Percentiles rank a stretch among this genome's conserved stretches.
phyloP scores from a whole-genome alignment of 176 grass and related monocot genomes.

The Juncus effusus region DNA sequence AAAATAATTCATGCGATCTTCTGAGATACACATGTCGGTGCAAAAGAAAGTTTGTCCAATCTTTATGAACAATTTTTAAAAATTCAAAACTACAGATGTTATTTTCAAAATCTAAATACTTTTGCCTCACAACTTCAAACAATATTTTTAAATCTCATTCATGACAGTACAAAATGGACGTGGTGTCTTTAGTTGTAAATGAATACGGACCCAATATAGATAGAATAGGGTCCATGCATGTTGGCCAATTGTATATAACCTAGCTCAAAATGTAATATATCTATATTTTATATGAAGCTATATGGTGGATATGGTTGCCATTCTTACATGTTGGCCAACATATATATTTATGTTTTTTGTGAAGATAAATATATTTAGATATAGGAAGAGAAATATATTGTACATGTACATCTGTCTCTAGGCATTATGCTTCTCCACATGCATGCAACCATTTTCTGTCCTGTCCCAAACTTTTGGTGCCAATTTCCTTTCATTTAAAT shows the following conservation, averaged over 20 bases:
- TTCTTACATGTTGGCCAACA: slow-evolving; percentile 16
- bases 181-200: too few relatives aligned
- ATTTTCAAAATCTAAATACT: too few relatives aligned
- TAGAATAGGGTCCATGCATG: slow-evolving; percentile 9
- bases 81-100: too few relatives aligned
- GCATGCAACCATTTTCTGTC: slow-evolving; percentile 13
- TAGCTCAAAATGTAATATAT: not conserved
- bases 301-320: slow-evolving; percentile 31
- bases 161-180: too few relatives aligned
- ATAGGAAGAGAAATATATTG: slow-evolving; percentile 3
- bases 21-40: too few relatives aligned
- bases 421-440: slow-evolving; percentile 32
- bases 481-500: not conserved
- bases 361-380: slow-evolving; percentile 6
- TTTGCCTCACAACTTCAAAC: too few relatives aligned
- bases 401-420: not conserved
- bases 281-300: not conserved
- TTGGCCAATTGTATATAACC: slow-evolving; percentile 19
- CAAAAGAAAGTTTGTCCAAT: too few relatives aligned
- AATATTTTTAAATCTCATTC: too few relatives aligned
- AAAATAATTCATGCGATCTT: too few relatives aligned
- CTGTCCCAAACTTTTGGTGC: not conserved
- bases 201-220: too few relatives aligned
- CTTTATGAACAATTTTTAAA: too few relatives aligned
- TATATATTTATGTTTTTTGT: too few relatives aligned